phyloP scores from a whole-genome alignment of 352 stramenopile genomes.

The Phytopythium litorale region DNA sequence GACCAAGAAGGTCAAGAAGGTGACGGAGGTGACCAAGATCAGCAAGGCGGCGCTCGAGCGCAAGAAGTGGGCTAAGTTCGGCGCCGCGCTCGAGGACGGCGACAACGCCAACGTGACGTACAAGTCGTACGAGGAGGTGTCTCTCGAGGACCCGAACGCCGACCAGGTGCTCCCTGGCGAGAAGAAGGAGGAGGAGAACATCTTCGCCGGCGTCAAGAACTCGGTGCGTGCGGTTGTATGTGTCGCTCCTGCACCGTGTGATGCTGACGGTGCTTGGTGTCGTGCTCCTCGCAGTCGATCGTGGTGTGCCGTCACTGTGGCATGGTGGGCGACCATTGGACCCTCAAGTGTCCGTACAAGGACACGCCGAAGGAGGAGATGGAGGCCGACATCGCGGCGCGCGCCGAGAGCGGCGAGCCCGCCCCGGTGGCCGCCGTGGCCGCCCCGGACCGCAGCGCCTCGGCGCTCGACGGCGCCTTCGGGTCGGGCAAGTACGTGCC shows the following conservation, averaged over 20 bases:
- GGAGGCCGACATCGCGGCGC: constrained; percentile 62
- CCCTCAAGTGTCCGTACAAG: constrained; percentile 91
- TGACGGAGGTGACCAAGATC: constrained; percentile 75
- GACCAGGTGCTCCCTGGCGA: constrained; percentile 84
- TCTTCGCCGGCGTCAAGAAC: constrained; percentile 85
- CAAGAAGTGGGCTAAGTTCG: constrained; percentile 85
- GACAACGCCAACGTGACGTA: constrained; percentile 88
- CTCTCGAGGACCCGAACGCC: constrained; percentile 80
- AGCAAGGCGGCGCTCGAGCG: constrained; percentile 84
- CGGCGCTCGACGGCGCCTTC: constrained; percentile 65
- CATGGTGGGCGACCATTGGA: constrained; percentile 89
- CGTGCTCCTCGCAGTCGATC: constrained; percentile 39
- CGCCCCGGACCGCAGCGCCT: constrained; percentile 35
- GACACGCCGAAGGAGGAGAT: constrained; percentile 80
- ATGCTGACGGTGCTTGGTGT: background rate
- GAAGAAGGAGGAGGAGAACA: constrained; percentile 88
- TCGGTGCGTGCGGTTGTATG: constrained; percentile 20
- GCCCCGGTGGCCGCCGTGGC: constrained; percentile 17
- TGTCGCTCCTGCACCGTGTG: no score
- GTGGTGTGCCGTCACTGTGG: constrained; percentile 89
- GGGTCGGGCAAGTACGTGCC: constrained; percentile 87
- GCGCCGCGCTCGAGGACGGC: constrained; percentile 56
- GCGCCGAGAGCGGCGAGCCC: constrained; percentile 29
- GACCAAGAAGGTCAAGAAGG: constrained; percentile 89
- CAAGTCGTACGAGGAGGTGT: constrained; percentile 78